Base-by-base conservation (phyloP, 139 green algal genomes). In the Volvox africanus region DNA sequence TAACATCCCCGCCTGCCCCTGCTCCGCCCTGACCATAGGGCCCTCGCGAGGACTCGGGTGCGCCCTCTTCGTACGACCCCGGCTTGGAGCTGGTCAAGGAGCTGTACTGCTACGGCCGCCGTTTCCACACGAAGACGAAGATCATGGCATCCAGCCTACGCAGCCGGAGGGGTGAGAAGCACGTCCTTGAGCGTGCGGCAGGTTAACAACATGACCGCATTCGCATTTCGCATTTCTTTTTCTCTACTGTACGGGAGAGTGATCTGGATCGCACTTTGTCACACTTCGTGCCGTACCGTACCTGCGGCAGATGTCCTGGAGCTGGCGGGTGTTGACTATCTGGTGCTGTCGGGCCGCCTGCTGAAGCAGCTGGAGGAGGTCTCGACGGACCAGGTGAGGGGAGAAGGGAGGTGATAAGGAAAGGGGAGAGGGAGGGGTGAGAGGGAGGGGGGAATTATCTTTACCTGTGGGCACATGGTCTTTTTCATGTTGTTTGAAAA, bases 121-220 rank as follows among this genome's bases (percentile, higher is more conserved):
- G 93, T 82, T 93, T 93, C 69, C 91, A 97, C 90, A 92, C 95
- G 68, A 94, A 95, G 69, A 98, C 96, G 21, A 94, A 94, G 80
- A 87, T 99, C 90, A 98, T 99, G 96, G 97, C 94, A 22, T 94
- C 91, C 1, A 97, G 97, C 28, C 86, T 99, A 50, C 92, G 97
- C 79, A 97, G 71, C 73, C 95, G 95, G 82, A 92, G 95, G 30
- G 93, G 93, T 94, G 67, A 77, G 92, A 16, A 73, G 65, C 44
- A 14, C 44, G 9, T 55, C 44, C 44, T 55, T 55, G 44, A 55
- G 44, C 44, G 44, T 9, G 9, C 9, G 5, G 44, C 5, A 55
- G 44, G 44, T 55, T 55, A 55, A n/a, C n/a, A 55, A 55, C 44
- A 55, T 9, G 44, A 55, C 44, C 9, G n/a, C n/a, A n/a, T n/a